Percentiles rank a stretch among this genome's conserved stretches.
phyloP scores from a whole-genome alignment of 257 asterid species.

The Fraxinus pennsylvanica region DNA sequence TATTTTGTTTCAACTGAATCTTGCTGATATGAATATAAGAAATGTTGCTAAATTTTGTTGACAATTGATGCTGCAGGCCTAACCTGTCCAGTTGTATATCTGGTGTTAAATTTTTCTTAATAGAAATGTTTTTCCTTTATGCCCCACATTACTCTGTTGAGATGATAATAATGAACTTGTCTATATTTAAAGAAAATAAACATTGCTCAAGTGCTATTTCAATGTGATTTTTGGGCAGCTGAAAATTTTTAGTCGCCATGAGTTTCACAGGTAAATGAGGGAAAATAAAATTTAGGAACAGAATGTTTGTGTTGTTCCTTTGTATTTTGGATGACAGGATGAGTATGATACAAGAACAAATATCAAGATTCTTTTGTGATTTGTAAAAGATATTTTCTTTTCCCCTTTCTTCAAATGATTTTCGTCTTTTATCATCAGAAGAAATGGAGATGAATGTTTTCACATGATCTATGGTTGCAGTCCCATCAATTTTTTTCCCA shows the following conservation, averaged over 20 bases:
- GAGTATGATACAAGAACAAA: neutral
- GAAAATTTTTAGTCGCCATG: neutral
- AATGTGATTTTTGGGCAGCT: neutral
- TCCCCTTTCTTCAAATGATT: conserved; percentile 5
- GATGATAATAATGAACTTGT: neutral
- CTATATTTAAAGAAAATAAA: too few relatives aligned
- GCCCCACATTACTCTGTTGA: neutral
- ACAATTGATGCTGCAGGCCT: neutral
- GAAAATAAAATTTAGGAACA: neutral
- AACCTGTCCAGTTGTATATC: neutral
- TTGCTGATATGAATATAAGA: conserved; percentile 4
- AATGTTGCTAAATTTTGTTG: conserved; percentile 14
- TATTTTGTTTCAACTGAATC: conserved; percentile 14
- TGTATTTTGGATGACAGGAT: neutral
- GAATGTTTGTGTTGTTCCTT: neutral
- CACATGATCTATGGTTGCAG: conserved; percentile 6
- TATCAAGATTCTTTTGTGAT: neutral
- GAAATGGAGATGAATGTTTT: neutral
- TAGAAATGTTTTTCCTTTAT: neutral
- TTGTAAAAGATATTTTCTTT: neutral
- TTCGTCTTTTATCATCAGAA: neutral
- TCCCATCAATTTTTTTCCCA: neutral
- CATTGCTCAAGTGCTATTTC: too few relatives aligned
- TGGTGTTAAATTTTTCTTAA: neutral
- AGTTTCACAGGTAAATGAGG: neutral